Percentiles rank a stretch among this genome's conserved stretches.
Evolutionary conservation across 1,139 yeast genomes (phyloP).

Genomic region (Wickerhamomyces sp.): DNA sequence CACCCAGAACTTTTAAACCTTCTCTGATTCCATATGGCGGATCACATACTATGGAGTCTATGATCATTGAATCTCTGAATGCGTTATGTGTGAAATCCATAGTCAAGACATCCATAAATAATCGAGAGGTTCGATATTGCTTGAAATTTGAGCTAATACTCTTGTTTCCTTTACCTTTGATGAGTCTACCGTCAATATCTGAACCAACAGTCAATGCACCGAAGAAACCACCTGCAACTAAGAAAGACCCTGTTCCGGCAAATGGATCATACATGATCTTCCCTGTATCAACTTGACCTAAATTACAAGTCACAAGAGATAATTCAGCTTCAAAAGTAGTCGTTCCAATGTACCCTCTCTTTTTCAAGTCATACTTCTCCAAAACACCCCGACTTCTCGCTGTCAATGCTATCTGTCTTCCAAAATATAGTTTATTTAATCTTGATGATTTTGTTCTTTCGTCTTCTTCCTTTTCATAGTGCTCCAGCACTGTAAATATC

Average conservation of each 20-base stretch:
- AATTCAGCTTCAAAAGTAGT: slow-evolving; percentile 93
- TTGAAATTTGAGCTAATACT: slow-evolving; percentile 64
- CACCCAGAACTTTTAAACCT: slow-evolving; percentile 89
- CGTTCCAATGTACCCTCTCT: slow-evolving; percentile 87
- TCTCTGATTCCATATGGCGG: slow-evolving; percentile 99
- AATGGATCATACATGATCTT: slow-evolving; percentile 87
- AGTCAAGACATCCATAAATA: slow-evolving; percentile 70
- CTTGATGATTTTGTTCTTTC: slow-evolving; percentile 1
- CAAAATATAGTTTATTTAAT: slow-evolving; percentile 46
- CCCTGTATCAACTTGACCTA: slow-evolving; percentile 67
- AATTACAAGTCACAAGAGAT: slow-evolving; percentile 78
- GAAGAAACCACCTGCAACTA: slow-evolving; percentile 82
- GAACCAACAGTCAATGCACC: slow-evolving; percentile 84
- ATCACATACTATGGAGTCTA: slow-evolving; percentile 88
- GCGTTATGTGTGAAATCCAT: slow-evolving; percentile 96
- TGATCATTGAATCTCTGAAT: slow-evolving; percentile 50
- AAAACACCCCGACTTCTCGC: slow-evolving; percentile 57
- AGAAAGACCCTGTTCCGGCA: slow-evolving; percentile 93
- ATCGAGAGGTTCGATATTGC: slow-evolving; percentile 57
- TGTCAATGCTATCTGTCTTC: slow-evolving; percentile 62
- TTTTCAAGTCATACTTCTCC: slow-evolving; percentile 76
- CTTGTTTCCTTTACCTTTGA: slow-evolving; percentile 61
- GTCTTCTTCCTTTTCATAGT: slow-evolving; percentile 35
- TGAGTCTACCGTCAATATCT: slow-evolving; percentile 84
- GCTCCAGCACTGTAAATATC: slow-evolving; percentile 68